phyloP scores from a whole-genome alignment of 2,329 filamentous ascomycete genomes.

The Botrytis pseudocinerea region DNA sequence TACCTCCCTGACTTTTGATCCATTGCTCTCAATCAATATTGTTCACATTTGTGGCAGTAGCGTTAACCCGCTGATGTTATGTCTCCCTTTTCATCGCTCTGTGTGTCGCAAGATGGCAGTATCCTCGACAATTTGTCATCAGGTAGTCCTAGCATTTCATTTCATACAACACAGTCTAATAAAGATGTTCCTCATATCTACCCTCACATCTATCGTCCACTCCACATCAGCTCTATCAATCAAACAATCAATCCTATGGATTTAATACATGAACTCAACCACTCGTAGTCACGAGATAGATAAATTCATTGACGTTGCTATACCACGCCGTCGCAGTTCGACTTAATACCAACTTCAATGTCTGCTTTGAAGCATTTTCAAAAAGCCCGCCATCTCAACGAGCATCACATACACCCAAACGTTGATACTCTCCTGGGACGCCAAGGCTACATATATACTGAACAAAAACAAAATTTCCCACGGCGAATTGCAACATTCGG shows the following conservation, averaged over 20 bases:
- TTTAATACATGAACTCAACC: neutral
- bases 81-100: neutral
- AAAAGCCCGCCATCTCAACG: neutral
- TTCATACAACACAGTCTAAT: neutral
- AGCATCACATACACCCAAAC: neutral
- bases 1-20: neutral
- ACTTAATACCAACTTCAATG: neutral
- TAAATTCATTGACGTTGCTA: neutral
- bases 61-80: neutral
- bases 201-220: neutral
- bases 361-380: neutral
- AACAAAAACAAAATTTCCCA: neutral
- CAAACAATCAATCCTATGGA: neutral
- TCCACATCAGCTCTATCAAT: neutral
- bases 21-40: neutral
- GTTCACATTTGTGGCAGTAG: neutral
- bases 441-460: neutral
- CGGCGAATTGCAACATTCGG: neutral
- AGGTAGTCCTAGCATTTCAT: neutral
- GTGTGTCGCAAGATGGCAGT: neutral
- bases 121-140: neutral
- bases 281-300: neutral
- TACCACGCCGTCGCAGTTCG: too few species aligned
- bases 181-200: neutral
- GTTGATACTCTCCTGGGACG: neutral